Conservation (phyloP, 1,284 basidiomycete genomes). For the Coniferiporia weirii region DNA sequence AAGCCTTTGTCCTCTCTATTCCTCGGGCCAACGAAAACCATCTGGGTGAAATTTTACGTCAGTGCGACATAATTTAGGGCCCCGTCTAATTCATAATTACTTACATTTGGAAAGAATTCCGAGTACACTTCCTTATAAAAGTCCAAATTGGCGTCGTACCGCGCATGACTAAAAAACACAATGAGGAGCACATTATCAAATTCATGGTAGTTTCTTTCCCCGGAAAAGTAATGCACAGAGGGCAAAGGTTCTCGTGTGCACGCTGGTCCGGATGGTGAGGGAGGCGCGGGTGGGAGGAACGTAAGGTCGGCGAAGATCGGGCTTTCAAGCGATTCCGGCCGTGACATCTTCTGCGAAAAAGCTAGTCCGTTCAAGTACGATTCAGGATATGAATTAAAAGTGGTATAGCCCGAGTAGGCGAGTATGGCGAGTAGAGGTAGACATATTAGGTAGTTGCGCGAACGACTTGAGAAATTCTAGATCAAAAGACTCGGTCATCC, state of each 20-base stretch:
- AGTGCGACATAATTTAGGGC: neutral
- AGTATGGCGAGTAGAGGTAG: neutral
- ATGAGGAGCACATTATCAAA: slow-evolving; percentile 42
- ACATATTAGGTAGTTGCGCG: neutral
- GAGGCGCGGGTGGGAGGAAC: slow-evolving; percentile 7
- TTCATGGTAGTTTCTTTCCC: slow-evolving; percentile 27
- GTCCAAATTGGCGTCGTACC: slow-evolving; percentile 44
- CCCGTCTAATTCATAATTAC: slow-evolving; percentile 16
- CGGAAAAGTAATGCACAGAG: slow-evolving; percentile 12
- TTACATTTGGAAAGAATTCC: slow-evolving; percentile 46
- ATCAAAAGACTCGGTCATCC: neutral
- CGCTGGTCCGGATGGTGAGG: slow-evolving; percentile 3
- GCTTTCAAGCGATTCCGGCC: neutral
- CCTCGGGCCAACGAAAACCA: slow-evolving; percentile 44
- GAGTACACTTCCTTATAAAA: slow-evolving; percentile 41
- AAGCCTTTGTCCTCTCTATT: slow-evolving; percentile 46
- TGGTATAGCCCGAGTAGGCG: neutral
- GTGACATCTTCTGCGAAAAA: neutral
- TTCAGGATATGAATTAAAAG: neutral
- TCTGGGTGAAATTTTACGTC: slow-evolving; percentile 26
- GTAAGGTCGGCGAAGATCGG: slow-evolving; percentile 5
- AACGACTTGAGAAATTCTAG: neutral
- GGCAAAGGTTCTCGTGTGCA: slow-evolving; percentile 25
- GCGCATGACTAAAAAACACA: slow-evolving; percentile 47
- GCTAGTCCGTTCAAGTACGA: neutral